Evolutionary conservation across 768 basidiomycete species (phyloP), one percentile per base, ranked within the genome.

Genomic region (Mrakia gelida): DNA sequence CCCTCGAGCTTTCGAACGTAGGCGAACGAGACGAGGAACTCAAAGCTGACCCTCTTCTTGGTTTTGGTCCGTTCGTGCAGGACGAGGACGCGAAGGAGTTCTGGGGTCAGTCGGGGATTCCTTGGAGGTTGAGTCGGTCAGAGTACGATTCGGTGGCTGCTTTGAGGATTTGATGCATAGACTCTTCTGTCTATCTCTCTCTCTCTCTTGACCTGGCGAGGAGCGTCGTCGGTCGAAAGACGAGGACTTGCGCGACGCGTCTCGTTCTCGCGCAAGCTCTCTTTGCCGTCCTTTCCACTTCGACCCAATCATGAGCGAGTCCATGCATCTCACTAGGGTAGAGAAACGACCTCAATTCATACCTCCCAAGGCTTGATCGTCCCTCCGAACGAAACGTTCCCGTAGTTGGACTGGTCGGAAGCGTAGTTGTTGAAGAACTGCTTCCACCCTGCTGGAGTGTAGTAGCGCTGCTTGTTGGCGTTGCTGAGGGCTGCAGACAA

Each of bases 31-130:
- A n/a, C n/a, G n/a, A n/a, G n/a, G 45, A 45, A 16, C 38, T 23
- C 56, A 26, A n/a, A 32, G 34, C 59, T 43, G 6, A 32, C 34
- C 38, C 43, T 34, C 61, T 71, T 32, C 68, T 65, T 9, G 18
- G 49, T 52, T 52, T 52, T 1, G 49, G 54, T 18, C 11, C 21
- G 28, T 45, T 76, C 41, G 43, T 67, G 54, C 81, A 95, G 94
- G 95, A 96, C 81, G 95, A 97, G 84, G 93, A 95, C 81, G 90
- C 95, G 7, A 92, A 95, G 80, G 93, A 95, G 75, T 97, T 98
- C 84, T 98, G 94, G 84, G 93, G 92, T 80, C 90, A 92, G 73
- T 95, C 94, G 4, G 95, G 95, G 28, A 94, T 97, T 80, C 88
- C 90, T 18, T 96, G 94, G 94, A 91, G 91, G 81, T 83, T 95